These are phyloP conservation scores for Pichia occidentalis DNA, from an alignment of 805 yeast species.

Conservation along the genomic window DNA sequence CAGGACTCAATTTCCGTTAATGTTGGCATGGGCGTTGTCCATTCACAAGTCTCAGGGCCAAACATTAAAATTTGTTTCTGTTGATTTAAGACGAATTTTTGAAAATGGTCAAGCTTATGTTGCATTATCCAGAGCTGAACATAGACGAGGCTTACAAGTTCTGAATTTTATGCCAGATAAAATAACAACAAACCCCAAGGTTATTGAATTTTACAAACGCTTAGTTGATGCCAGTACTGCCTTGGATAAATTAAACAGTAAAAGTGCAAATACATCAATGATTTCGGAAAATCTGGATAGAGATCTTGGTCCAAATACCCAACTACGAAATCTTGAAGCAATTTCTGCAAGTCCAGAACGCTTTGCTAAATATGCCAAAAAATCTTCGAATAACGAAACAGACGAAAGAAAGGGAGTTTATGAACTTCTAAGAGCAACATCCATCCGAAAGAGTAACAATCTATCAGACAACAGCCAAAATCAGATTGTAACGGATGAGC, in stretches of 20 bases:
- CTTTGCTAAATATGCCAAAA: slow-evolving; percentile 3
- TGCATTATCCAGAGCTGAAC: slow-evolving; percentile 80
- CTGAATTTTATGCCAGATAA: slow-evolving; percentile 57
- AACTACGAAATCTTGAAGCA: slow-evolving; percentile 4
- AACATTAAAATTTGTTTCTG: slow-evolving; percentile 67
- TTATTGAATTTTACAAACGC: slow-evolving; percentile 57
- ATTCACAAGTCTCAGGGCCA: slow-evolving; percentile 97
- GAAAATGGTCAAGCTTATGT: slow-evolving; percentile 96
- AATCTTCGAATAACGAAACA: too few species aligned
- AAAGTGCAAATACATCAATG: not conserved
- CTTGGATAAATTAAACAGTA: not conserved
- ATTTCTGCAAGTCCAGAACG: slow-evolving; percentile 9
- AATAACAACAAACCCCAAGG: slow-evolving; percentile 67
- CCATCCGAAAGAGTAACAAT: too few species aligned
- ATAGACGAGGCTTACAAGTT: slow-evolving; percentile 77
- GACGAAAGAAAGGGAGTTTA: too few species aligned
- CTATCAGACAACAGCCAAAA: too few species aligned
- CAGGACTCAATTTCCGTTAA: slow-evolving; percentile 75
- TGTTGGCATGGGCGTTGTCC: slow-evolving; percentile 94
- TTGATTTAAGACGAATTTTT: slow-evolving; percentile 69
- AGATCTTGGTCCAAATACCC: slow-evolving; percentile 5
- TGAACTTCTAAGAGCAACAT: too few species aligned
- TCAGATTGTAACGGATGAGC: too few species aligned
- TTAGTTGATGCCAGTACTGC: slow-evolving; percentile 35
- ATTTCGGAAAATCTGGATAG: not conserved